phyloP scores from a whole-genome alignment of 139 green algal species.

The Chlorella ohadii region DNA sequence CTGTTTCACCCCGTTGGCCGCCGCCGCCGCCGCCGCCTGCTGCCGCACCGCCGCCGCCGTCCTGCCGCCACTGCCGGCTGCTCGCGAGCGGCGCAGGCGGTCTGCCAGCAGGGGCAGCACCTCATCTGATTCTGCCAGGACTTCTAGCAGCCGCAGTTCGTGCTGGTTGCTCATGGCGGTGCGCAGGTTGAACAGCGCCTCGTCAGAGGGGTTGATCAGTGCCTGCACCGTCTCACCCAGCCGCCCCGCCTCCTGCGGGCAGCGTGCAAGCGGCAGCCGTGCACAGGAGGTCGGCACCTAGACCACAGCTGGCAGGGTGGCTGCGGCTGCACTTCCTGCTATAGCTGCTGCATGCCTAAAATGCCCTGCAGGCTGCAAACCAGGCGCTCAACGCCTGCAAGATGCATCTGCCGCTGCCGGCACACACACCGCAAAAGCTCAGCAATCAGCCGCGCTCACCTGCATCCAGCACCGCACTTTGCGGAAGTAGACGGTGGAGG shows the following conservation, averaged over 20 bases:
- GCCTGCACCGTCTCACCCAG: constrained; percentile 56
- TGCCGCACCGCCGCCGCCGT: neutral
- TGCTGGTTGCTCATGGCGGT: constrained; percentile 74
- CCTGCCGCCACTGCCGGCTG: neutral
- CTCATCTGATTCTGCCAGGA: constrained; percentile 69
- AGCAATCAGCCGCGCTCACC: constrained; percentile 9
- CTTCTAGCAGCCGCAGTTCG: constrained; percentile 63
- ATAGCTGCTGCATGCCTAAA: too few species aligned
- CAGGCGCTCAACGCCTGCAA: too few species aligned
- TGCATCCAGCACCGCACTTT: constrained; percentile 59
- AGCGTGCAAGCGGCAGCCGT: neutral
- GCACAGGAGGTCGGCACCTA: too few species aligned
- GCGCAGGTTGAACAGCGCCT: constrained; percentile 85
- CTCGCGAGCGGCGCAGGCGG: neutral
- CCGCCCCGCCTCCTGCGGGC: constrained; percentile 50
- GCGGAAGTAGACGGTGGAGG: constrained; percentile 89
- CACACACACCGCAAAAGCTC: too few species aligned
- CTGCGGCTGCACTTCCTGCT: too few species aligned
- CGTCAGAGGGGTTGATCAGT: constrained; percentile 86
- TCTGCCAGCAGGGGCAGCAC: constrained; percentile 64
- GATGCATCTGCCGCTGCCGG: too few species aligned
- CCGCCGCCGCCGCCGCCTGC: neutral
- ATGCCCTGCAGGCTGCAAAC: too few species aligned
- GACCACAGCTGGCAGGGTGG: too few species aligned
- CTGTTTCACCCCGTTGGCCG: neutral